These are phyloP conservation scores for Akanthomyces uredinophilus DNA, from an alignment of 2,329 filamentous ascomycete genomes.

Conservation along the genomic window DNA sequence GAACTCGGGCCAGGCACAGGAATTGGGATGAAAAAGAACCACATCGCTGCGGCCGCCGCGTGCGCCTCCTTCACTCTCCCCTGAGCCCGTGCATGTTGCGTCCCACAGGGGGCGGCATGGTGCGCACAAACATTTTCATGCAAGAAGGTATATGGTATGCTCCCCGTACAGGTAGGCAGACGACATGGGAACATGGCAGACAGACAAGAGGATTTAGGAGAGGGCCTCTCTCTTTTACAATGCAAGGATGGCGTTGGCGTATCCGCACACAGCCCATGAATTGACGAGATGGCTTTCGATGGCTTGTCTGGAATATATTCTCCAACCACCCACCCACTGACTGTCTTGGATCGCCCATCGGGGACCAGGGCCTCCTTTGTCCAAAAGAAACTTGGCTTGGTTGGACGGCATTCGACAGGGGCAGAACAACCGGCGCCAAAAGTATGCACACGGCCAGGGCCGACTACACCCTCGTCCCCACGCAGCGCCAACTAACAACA, in stretches of 20 bases:
- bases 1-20: too few species aligned
- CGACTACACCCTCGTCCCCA: too few species aligned
- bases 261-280: neutral
- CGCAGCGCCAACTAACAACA: too few species aligned
- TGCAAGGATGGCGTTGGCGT: too few species aligned
- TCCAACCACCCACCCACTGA: neutral
- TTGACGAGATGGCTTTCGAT: neutral
- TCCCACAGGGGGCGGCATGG: neutral
- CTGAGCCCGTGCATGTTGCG: constrained; percentile 2
- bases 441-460: too few species aligned
- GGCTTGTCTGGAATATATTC: neutral
- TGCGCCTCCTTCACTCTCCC: neutral
- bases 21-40: neutral
- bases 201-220: neutral
- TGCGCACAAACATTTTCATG: neutral
- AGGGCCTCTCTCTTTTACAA: neutral
- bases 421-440: too few species aligned
- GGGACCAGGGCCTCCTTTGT: too few species aligned
- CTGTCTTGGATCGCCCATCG: neutral
- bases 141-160: too few species aligned
- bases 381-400: too few species aligned
- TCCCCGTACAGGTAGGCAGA: too few species aligned
- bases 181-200: neutral
- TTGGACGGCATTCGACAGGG: too few species aligned
- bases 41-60: too few species aligned